phyloP scores from a whole-genome alignment of 345 rosid species.

The Pistacia vera region DNA sequence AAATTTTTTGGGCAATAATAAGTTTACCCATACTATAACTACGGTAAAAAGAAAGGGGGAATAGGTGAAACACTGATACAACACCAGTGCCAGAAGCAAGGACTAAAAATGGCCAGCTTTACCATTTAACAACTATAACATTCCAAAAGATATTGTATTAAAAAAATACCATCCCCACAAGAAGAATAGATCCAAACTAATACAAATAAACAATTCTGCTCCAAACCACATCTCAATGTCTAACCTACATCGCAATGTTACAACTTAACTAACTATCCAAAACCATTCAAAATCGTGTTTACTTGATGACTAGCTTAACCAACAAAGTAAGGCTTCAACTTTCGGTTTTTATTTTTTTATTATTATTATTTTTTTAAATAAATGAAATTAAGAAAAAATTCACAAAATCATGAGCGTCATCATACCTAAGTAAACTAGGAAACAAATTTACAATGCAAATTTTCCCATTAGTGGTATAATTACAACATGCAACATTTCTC shows the following conservation, averaged over 20 bases:
- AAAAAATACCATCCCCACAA: no score
- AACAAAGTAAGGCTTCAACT: neutral
- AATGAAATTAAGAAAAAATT: neutral
- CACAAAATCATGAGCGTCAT: constrained; percentile 3
- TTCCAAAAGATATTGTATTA: no score
- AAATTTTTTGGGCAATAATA: constrained; percentile 4
- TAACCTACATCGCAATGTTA: no score
- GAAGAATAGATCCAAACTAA: no score
- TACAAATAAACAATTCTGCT: no score
- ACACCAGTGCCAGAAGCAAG: no score
- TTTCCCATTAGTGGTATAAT: neutral
- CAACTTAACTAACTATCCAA: neutral
- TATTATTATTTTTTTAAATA: no score
- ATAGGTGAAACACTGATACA: neutral
- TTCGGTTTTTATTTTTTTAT: no score
- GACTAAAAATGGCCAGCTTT: no score
- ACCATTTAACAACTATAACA: no score
- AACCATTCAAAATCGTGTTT: neutral
- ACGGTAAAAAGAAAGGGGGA: neutral
- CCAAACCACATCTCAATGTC: no score
- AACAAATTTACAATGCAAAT: no score
- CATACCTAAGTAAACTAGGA: neutral
- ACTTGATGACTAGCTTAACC: neutral
- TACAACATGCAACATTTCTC: neutral
- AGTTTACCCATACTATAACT: neutral